These are phyloP conservation scores for Xylona heveae DNA, from an alignment of 495 filamentous ascomycete genomes.

Conservation along the genomic window DNA sequence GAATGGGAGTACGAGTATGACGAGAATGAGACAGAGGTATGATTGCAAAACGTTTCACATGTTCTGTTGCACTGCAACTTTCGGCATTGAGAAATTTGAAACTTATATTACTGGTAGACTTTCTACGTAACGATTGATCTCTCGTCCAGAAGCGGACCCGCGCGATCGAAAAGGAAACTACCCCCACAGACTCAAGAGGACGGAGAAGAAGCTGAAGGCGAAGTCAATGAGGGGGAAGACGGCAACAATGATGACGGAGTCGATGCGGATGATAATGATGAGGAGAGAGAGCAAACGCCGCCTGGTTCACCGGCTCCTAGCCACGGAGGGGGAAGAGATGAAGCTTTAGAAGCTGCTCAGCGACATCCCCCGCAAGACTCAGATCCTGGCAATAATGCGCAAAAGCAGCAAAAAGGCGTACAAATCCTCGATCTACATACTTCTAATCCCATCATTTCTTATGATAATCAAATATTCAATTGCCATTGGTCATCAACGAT, in stretches of 20 bases:
- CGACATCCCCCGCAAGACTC: neutral
- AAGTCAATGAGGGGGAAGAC: constrained; percentile 6
- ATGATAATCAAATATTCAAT: constrained; percentile 50
- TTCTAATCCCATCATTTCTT: constrained; percentile 45
- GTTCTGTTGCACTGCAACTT: too few relatives aligned
- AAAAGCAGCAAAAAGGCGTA: constrained; percentile 13
- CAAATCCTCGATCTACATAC: constrained; percentile 67
- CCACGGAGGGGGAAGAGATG: neutral
- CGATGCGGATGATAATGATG: constrained; percentile 7
- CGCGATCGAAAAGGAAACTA: neutral
- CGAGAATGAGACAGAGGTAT: constrained; percentile 4
- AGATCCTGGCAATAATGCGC: constrained; percentile 2
- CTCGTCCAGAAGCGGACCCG: neutral
- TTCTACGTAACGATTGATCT: constrained; percentile 6
- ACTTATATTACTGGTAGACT: too few relatives aligned
- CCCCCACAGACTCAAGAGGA: too few relatives aligned
- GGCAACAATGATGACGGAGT: neutral
- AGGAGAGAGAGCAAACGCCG: constrained; percentile 1
- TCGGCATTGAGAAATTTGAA: too few relatives aligned
- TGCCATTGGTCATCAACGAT: constrained; percentile 59
- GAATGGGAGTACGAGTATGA: constrained; percentile 8
- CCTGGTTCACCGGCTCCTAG: neutral
- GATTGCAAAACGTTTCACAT: too few relatives aligned
- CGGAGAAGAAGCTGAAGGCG: constrained; percentile 8
- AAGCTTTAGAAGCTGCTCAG: neutral